Percentiles rank a stretch among this genome's conserved stretches.
Conservation (phyloP, 2,329 filamentous ascomycete species). For the Penicillium occitanis region DNA sequence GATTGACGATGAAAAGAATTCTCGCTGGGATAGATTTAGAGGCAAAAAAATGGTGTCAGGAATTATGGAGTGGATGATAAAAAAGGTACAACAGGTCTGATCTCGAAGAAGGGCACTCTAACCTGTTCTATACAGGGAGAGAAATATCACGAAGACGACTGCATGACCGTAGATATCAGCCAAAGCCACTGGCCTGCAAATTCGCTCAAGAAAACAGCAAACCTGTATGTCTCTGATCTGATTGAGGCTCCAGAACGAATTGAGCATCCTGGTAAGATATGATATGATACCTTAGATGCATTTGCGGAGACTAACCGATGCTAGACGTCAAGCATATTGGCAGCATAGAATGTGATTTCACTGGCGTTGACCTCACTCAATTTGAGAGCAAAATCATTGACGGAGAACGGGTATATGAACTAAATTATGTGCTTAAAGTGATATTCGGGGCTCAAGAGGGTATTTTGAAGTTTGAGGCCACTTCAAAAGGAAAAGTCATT, state of each 20-base stretch:
- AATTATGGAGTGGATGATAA: background rate
- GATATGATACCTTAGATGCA: background rate
- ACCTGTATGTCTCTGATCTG: background rate
- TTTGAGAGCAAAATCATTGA: background rate
- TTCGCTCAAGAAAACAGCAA: background rate
- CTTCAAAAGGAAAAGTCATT: background rate
- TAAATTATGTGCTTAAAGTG: background rate
- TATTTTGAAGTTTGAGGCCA: constrained; percentile 4
- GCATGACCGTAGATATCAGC: background rate
- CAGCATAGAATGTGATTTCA: background rate
- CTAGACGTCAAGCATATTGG: background rate
- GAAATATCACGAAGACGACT: background rate
- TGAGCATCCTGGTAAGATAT: background rate
- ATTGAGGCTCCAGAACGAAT: background rate
- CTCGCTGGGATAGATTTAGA: background rate
- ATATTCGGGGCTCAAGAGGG: constrained; percentile 4
- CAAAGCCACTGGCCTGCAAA: background rate
- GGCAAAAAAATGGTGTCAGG: background rate
- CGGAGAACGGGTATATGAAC: background rate
- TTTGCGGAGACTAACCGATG: background rate
- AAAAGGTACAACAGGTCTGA: background rate
- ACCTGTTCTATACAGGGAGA: background rate
- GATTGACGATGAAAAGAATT: background rate
- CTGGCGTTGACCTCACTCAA: background rate
- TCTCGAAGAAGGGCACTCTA: background rate